Evolutionary conservation across 164 flowering plant genomes (phyloP).

Genomic region (Aristolochia fimbriata): DNA sequence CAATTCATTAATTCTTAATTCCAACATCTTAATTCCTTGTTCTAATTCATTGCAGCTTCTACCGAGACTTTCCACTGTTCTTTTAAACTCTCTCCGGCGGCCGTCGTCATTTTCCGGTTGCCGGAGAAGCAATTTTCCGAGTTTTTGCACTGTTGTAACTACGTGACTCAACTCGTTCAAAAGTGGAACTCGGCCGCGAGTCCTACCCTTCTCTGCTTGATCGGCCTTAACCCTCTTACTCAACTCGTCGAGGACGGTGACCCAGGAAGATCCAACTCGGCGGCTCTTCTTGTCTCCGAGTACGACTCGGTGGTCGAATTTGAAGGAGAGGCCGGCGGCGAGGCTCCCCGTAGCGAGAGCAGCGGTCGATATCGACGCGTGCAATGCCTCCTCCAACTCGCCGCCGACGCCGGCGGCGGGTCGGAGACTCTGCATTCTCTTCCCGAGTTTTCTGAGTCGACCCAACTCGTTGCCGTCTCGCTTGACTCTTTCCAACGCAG

Average conservation of each 20-base stretch:
- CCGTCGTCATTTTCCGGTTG: slow-evolving; percentile 6
- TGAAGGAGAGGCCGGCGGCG: slow-evolving; percentile 23
- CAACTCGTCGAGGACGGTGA: slow-evolving; percentile 11
- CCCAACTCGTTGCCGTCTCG: slow-evolving; percentile 13
- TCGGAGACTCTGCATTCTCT: slow-evolving; percentile 7
- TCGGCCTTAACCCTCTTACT: slow-evolving; percentile 17
- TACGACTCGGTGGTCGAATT: slow-evolving; percentile 17
- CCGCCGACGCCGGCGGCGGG: neutral
- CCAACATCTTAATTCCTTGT: slow-evolving; percentile 15
- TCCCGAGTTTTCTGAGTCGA: slow-evolving; percentile 16
- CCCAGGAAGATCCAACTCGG: slow-evolving; percentile 10
- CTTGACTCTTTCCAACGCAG: slow-evolving; percentile 15
- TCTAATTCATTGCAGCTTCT: slow-evolving; percentile 19
- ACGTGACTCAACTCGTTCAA: slow-evolving; percentile 16
- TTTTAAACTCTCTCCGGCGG: slow-evolving; percentile 3
- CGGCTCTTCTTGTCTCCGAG: neutral
- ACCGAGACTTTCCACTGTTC: slow-evolving; percentile 12
- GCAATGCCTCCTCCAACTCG: slow-evolving; percentile 14
- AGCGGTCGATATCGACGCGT: slow-evolving; percentile 20
- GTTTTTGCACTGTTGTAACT: slow-evolving; percentile 3
- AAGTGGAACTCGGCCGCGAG: slow-evolving; percentile 7
- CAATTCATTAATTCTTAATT: slow-evolving; percentile 19
- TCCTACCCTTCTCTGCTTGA: slow-evolving; percentile 11
- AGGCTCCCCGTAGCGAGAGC: slow-evolving; percentile 14
- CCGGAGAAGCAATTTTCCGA: slow-evolving; percentile 9